Percentiles rank a stretch among this genome's conserved stretches.
Conservation (phyloP, 257 asterid genomes). For the Solanum corneliomulleri region DNA sequence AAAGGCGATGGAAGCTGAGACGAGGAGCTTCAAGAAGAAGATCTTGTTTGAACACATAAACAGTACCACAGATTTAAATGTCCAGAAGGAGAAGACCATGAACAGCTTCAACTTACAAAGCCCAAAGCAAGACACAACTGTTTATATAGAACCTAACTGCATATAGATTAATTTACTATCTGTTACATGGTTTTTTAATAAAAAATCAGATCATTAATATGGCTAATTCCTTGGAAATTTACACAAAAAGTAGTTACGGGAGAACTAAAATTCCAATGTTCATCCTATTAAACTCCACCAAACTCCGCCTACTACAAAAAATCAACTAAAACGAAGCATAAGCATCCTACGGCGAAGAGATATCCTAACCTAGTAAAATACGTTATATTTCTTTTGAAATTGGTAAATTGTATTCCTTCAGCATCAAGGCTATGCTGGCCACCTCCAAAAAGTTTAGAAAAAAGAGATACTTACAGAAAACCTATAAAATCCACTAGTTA, state of each 20-base stretch:
- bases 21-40: neutral
- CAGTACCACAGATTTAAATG: neutral
- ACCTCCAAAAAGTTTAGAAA: no score
- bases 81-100: neutral
- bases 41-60: neutral
- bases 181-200: neutral
- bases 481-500: no score
- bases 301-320: neutral
- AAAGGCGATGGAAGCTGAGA: neutral
- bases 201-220: neutral
- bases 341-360: neutral
- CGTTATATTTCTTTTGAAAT: no score
- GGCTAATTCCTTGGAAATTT: neutral
- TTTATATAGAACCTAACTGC: neutral
- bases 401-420: no score
- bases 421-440: no score
- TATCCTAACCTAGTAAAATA: neutral
- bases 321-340: neutral
- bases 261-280: neutral
- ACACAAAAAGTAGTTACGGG: neutral
- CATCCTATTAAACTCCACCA: neutral
- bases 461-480: no score
- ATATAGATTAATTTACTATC: neutral
- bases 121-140: neutral
- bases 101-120: neutral